Percentiles rank a stretch among this genome's conserved stretches.
Evolutionary conservation across 2,329 filamentous ascomycete genomes (phyloP).

Genomic region (Curvularia eragrostidis): DNA sequence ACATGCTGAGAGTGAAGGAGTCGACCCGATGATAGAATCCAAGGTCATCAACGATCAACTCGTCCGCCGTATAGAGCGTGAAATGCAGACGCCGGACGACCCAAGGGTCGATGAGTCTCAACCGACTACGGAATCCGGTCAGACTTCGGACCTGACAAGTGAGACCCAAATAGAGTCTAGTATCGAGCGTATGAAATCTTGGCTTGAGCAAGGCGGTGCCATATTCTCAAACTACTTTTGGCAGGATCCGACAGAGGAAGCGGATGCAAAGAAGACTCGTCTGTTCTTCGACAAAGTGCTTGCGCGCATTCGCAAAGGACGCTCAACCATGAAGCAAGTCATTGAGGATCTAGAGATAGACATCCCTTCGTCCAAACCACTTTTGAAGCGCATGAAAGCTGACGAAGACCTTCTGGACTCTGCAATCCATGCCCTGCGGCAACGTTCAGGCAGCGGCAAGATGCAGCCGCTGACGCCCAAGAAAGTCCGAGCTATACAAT

Average conservation of each 20-base stretch:
- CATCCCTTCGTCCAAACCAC: slow-evolving; percentile 33
- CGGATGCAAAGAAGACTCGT: slow-evolving; percentile 29
- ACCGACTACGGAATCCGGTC: neutral
- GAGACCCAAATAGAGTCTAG: slow-evolving; percentile 28
- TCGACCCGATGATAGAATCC: slow-evolving; percentile 35
- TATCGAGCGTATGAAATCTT: slow-evolving; percentile 39
- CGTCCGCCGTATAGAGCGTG: slow-evolving; percentile 35
- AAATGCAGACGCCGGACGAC: slow-evolving; percentile 24
- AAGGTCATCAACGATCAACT: slow-evolving; percentile 39
- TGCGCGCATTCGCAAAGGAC: slow-evolving; percentile 30
- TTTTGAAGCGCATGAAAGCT: slow-evolving; percentile 34
- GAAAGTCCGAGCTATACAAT: slow-evolving; percentile 19
- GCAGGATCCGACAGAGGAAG: slow-evolving; percentile 41
- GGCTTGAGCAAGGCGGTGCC: slow-evolving; percentile 37
- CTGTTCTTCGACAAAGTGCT: slow-evolving; percentile 30
- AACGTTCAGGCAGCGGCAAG: slow-evolving; percentile 11
- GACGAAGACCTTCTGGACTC: slow-evolving; percentile 34
- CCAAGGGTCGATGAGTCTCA: neutral
- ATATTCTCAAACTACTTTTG: slow-evolving; percentile 40
- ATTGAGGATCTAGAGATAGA: slow-evolving; percentile 36
- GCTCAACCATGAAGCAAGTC: slow-evolving; percentile 32
- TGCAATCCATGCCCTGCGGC: slow-evolving; percentile 21
- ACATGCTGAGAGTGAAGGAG: slow-evolving; percentile 15
- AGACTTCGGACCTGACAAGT: neutral
- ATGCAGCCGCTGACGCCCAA: slow-evolving; percentile 13